phyloP scores from a whole-genome alignment of 352 stramenopile species.

The Globisporangium cederbergense region DNA sequence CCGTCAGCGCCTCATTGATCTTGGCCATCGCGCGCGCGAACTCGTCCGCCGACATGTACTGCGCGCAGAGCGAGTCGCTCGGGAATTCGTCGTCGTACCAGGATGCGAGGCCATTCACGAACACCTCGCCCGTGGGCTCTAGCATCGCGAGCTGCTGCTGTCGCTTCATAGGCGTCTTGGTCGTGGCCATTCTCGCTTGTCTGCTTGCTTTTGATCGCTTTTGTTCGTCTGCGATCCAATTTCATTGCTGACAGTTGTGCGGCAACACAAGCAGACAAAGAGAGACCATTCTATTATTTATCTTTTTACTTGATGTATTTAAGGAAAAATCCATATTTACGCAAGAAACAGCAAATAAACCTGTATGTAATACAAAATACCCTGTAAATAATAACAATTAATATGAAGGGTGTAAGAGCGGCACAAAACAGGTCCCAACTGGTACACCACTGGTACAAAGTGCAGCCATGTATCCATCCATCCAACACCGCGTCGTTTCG shows the following conservation, averaged over 20 bases:
- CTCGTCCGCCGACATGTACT: constrained; percentile 57
- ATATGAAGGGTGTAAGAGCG: not conserved
- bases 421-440: not conserved
- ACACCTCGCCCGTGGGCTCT: constrained; percentile 63
- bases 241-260: not conserved
- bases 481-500: constrained; percentile 1
- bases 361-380: too few relatives aligned
- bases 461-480: constrained; percentile 2
- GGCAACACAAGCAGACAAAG: too few relatives aligned
- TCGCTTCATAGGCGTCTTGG: constrained; percentile 15
- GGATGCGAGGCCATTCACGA: constrained; percentile 75
- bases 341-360: too few relatives aligned
- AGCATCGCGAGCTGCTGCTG: constrained; percentile 42
- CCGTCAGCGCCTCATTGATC: constrained; percentile 79
- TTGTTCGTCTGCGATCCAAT: not conserved
- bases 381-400: not conserved
- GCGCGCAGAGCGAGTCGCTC: constrained; percentile 28
- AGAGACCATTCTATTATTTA: too few relatives aligned
- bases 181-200: not conserved
- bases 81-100: constrained; percentile 78
- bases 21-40: constrained; percentile 58
- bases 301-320: too few relatives aligned
- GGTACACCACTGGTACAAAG: not conserved
- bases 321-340: too few relatives aligned
- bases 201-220: not conserved